phyloP scores from a whole-genome alignment of 192 early-diverging fungal species.

The Podila epicladia region DNA sequence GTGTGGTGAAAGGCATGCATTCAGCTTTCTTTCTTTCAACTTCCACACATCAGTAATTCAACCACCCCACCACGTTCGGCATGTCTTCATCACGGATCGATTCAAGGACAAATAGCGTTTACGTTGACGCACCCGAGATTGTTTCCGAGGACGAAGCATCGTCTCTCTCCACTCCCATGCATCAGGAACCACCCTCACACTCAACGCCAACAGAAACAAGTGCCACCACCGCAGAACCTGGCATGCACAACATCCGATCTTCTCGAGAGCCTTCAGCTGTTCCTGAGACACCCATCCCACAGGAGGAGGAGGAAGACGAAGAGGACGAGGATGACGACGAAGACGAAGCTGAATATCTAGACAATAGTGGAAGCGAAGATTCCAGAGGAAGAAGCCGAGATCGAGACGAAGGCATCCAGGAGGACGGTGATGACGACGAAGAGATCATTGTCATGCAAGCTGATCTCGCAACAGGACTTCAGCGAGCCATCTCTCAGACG shows the following conservation, averaged over 20 bases:
- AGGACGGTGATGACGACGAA: neutral
- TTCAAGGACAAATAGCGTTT: conserved; percentile 23
- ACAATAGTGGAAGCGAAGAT: neutral
- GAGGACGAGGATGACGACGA: neutral
- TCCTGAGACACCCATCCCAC: neutral
- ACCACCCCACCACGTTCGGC: too few relatives aligned
- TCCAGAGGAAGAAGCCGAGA: neutral
- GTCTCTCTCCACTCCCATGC: neutral
- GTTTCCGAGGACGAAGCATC: neutral
- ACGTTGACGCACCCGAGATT: conserved; percentile 20
- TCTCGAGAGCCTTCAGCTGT: neutral
- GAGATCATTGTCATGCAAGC: conserved; percentile 24
- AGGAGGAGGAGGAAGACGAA: neutral
- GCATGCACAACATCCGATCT: neutral
- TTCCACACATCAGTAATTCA: too few relatives aligned
- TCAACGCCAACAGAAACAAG: neutral
- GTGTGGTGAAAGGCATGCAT: too few relatives aligned
- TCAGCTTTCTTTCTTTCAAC: too few relatives aligned
- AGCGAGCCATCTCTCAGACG: conserved; percentile 3
- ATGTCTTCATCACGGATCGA: neutral
- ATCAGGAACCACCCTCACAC: neutral
- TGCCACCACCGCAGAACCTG: neutral
- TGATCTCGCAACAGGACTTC: conserved; percentile 24
- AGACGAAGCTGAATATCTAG: neutral
- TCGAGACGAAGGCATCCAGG: neutral